Percentiles rank a stretch among this genome's conserved stretches.
Conservation (phyloP, 176 grass and related monocot genomes). For the Juncus effusus region DNA sequence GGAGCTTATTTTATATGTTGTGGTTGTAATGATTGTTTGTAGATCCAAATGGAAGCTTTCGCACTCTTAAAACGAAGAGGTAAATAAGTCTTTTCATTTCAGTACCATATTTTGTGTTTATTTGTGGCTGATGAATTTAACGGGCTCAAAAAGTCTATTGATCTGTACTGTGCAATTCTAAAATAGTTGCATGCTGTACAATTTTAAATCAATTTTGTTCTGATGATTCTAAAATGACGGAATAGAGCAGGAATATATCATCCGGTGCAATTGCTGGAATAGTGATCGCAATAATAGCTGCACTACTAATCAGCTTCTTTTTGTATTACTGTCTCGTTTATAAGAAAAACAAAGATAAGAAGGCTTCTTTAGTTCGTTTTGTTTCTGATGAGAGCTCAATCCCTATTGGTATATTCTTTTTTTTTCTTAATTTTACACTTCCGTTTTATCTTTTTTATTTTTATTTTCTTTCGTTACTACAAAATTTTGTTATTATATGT, state of each 20-base stretch:
- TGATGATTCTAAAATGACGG: conserved; percentile 1
- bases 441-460: not conserved
- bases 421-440: not conserved
- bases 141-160: too few relatives aligned
- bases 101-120: too few relatives aligned
- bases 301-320: conserved; percentile 32
- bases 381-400: conserved; percentile 43
- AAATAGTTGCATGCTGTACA: conserved; percentile 5
- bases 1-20: conserved; percentile 7
- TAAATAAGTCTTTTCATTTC: conserved; percentile 33
- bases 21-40: conserved; percentile 33
- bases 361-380: conserved; percentile 34
- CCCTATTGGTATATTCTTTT: conserved; percentile 32
- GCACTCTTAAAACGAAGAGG: conserved; percentile 40
- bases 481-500: not conserved
- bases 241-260: conserved; percentile 32
- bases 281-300: conserved; percentile 38
- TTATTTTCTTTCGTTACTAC: conserved; percentile 1
- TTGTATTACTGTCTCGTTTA: conserved; percentile 32
- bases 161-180: not conserved
- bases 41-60: conserved; percentile 71
- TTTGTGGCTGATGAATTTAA: too few relatives aligned
- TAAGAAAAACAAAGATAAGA: conserved; percentile 62
- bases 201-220: conserved; percentile 9
- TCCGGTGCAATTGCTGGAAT: conserved; percentile 61